Base-by-base conservation (phyloP, 768 basidiomycete species). In the Psilocybe subaeruginosa region DNA sequence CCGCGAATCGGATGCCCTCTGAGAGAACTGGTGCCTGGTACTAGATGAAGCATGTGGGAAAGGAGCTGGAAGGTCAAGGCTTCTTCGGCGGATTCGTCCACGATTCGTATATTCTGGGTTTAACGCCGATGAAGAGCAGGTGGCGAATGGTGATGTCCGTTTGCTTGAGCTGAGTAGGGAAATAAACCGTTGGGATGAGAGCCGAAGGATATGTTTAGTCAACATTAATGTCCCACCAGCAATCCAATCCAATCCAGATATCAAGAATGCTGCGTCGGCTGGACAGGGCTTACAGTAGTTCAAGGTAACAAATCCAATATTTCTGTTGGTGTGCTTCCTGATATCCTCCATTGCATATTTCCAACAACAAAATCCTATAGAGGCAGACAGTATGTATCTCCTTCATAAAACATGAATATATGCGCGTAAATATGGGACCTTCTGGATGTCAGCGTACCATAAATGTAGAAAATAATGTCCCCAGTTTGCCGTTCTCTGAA, bases 41-140 rank as follows among this genome's bases (percentile, higher is more conserved):
- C 60, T 8, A 76, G 76, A 54, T 74, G 75, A 16, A 76, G 72
- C 2, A 73, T 65, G 53, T 74, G 71, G 12, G 73, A 73, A 8
- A 76, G 45, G 23, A 76, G 58, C 59, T 75, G 70, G 1, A 75
- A 63, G 6, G 67, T 64, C 37, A 77, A 70, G 47, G 72, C 72
- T 1, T 61, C 77, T 4, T 76, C 75, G 2, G 77, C 77, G 9
- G 77, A 78, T 45, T 78, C 77, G 23, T 75, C 75, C 0, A 62
- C 67, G 4, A 78, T 47, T 51, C 73, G 68, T 37, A 78, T 66
- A 31, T 73, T 68, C 43, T 63, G 0, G 70, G 71, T 1, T 62
- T 48, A 2, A 73, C 63, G 3, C 72, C 74, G 1, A 27, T 56
- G 3, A 64, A 64, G 6, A 72, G 6, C 16, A 78, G 69, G 60